Evolutionary conservation across 208 protist species (phyloP).

Genomic region (Leptomonas pyrrhocoris): DNA sequence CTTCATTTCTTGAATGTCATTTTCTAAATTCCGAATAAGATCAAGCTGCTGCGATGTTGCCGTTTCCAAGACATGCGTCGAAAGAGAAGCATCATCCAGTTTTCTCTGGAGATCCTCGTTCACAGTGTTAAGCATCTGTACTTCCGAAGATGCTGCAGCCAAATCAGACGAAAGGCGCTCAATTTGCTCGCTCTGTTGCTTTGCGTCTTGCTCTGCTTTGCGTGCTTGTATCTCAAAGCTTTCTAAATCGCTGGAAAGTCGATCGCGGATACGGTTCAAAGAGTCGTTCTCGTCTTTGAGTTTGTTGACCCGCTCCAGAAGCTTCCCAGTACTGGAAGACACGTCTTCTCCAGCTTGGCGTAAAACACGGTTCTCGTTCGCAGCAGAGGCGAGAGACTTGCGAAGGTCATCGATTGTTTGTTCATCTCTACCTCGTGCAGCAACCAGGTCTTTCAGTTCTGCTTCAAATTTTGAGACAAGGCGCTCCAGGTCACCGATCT

Average conservation of each 20-base stretch:
- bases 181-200: neutral
- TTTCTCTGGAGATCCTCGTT: neutral
- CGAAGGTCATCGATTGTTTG: constrained; percentile 33
- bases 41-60: constrained; percentile 42
- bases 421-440: constrained; percentile 27
- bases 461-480: constrained; percentile 50
- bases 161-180: constrained; percentile 9
- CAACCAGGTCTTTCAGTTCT: constrained; percentile 41
- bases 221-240: neutral
- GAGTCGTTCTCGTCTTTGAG: constrained; percentile 40
- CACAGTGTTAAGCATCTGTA: neutral
- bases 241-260: neutral
- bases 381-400: constrained; percentile 16
- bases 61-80: constrained; percentile 13
- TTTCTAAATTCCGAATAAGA: constrained; percentile 49
- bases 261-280: constrained; percentile 16
- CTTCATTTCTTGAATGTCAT: constrained; percentile 37
- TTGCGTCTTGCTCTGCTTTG: neutral
- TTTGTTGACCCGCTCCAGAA: constrained; percentile 30
- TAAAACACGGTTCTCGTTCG: constrained; percentile 30
- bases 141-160: neutral
- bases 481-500: constrained; percentile 49
- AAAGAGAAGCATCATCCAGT: neutral
- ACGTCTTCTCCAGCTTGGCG: constrained; percentile 34
- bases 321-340: constrained; percentile 34